These are phyloP conservation scores for Aspergillus persii DNA, from an alignment of 2,329 filamentous ascomycete species.

Conservation along the genomic window DNA sequence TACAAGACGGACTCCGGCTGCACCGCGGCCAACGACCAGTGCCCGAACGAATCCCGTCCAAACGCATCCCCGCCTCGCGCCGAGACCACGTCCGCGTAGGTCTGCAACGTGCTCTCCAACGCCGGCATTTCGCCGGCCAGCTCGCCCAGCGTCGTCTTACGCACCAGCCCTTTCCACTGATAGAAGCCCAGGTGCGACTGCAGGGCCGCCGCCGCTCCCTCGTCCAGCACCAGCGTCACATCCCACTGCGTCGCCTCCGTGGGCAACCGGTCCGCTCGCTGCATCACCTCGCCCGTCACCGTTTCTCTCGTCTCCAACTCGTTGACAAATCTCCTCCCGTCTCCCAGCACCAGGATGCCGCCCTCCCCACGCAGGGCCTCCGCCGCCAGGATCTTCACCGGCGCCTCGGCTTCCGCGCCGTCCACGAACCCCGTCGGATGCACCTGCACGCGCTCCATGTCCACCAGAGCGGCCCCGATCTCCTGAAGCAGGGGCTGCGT, in stretches of 20 bases:
- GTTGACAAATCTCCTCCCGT: slow-evolving; percentile 58
- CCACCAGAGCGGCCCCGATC: slow-evolving; percentile 42
- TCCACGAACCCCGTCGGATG: slow-evolving; percentile 66
- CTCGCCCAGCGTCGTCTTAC: slow-evolving; percentile 55
- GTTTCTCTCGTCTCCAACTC: slow-evolving; percentile 61
- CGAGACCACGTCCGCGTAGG: slow-evolving; percentile 49
- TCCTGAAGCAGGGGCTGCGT: slow-evolving; percentile 47
- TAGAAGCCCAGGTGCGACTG: slow-evolving; percentile 63
- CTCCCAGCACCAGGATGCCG: slow-evolving; percentile 51
- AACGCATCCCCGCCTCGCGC: slow-evolving; percentile 45
- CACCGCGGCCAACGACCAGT: slow-evolving; percentile 53
- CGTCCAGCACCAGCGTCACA: slow-evolving; percentile 58
- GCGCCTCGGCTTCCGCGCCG: slow-evolving; percentile 43
- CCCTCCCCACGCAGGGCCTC: slow-evolving; percentile 64
- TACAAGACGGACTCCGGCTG: slow-evolving; percentile 55
- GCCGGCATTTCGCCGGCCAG: slow-evolving; percentile 37
- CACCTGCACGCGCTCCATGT: slow-evolving; percentile 58
- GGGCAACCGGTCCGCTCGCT: slow-evolving; percentile 19
- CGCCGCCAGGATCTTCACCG: slow-evolving; percentile 62
- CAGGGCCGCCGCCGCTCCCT: slow-evolving; percentile 53
- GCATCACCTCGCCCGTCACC: slow-evolving; percentile 55
- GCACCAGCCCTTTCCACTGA: slow-evolving; percentile 59
- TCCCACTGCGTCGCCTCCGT: slow-evolving; percentile 55
- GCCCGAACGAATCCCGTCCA: slow-evolving; percentile 53
- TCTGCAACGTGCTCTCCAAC: slow-evolving; percentile 43